A percentile compares a stretch with the other conserved stretches of the same genome.
Evolutionary conservation across 2,329 filamentous ascomycete genomes (phyloP).

Genomic region (Claviceps digitariae): DNA sequence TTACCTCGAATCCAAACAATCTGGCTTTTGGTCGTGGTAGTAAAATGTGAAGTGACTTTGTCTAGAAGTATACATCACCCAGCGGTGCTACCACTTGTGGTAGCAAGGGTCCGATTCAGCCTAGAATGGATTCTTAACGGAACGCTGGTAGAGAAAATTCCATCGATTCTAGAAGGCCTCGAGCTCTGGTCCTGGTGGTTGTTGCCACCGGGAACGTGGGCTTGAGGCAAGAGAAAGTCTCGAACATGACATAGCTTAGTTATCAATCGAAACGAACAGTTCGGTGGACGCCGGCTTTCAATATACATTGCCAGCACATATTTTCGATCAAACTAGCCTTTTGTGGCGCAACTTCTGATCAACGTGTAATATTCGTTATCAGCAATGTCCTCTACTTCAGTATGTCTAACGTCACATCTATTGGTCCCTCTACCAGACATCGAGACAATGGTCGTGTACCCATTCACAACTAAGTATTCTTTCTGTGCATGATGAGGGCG

Average conservation of each 20-base stretch:
- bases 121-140: conserved; percentile 65
- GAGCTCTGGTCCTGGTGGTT: conserved; percentile 13
- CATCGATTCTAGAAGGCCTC: conserved; percentile 26
- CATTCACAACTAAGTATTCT: conserved; percentile 1
- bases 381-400: no score
- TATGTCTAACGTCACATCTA: background rate
- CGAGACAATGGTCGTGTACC: background rate
- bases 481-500: conserved; percentile 20
- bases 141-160: conserved; percentile 56
- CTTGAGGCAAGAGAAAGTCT: conserved; percentile 28
- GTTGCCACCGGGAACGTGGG: conserved; percentile 17
- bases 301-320: background rate
- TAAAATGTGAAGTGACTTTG: background rate
- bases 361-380: background rate
- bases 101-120: conserved; percentile 57
- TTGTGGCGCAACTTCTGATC: background rate
- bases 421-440: background rate
- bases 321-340: background rate
- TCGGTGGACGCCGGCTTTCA: background rate
- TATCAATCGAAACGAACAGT: background rate
- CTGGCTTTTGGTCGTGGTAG: background rate
- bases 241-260: conserved; percentile 19
- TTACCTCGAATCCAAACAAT: background rate
- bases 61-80: conserved; percentile 23
- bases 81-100: conserved; percentile 62